Conservation (phyloP, 805 yeast genomes). For the Wickerhamomyces chambardii region DNA sequence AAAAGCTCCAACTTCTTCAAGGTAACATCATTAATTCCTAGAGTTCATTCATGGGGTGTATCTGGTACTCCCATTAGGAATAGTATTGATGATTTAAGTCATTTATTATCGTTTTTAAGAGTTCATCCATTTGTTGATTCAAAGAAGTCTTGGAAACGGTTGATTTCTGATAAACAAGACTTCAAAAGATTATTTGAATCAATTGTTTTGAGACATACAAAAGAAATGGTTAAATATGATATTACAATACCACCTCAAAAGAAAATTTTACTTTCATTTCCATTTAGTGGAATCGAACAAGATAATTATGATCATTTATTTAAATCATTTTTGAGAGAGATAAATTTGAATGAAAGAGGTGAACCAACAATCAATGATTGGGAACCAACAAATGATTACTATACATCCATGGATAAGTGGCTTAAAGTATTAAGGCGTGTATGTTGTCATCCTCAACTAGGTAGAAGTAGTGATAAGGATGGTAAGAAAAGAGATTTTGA, state of each 20-base stretch:
- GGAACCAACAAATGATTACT: constrained; percentile 33
- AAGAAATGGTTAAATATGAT: constrained; percentile 71
- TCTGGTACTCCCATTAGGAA: constrained; percentile 88
- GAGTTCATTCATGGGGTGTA: constrained; percentile 94
- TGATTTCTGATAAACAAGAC: constrained; percentile 18
- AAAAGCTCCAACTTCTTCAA: constrained; percentile 70
- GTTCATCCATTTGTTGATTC: constrained; percentile 51
- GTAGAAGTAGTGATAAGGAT: constrained; percentile 11
- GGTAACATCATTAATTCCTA: constrained; percentile 70
- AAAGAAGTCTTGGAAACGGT: constrained; percentile 10
- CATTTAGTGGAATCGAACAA: constrained; percentile 78
- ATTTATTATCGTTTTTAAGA: constrained; percentile 60
- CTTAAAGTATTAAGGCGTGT: constrained; percentile 60
- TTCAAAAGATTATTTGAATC: constrained; percentile 42
- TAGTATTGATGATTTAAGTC: constrained; percentile 56
- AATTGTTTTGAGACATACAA: constrained; percentile 72
- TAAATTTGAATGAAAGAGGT: constrained; percentile 39
- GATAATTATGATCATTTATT: constrained; percentile 67
- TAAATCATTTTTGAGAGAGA: constrained; percentile 47
- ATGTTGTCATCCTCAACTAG: constrained; percentile 69
- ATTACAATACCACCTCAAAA: constrained; percentile 73
- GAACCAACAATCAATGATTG: constrained; percentile 38
- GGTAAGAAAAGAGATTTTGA: constrained; percentile 3
- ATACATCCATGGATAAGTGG: constrained; percentile 56
- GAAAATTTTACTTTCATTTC: constrained; percentile 58